Evolutionary conservation across 2,329 filamentous ascomycete species (phyloP), one percentile per base, ranked within the genome.

Genomic region (Escovopsis sp.): DNA sequence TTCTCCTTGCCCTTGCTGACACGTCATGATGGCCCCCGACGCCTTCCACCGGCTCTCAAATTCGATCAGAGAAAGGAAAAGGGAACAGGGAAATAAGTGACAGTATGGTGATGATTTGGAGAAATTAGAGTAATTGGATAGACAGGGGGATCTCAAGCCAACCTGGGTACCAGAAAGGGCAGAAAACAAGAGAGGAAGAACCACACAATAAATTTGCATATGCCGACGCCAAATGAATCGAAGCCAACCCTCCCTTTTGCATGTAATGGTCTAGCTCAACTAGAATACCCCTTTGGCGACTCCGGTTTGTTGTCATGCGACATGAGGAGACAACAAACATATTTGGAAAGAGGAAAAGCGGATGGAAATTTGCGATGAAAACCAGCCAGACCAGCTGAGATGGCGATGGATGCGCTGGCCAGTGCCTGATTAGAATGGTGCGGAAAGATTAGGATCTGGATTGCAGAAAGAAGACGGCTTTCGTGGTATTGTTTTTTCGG

Each of bases 161-260:
- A 31, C 17, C 28, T 31, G 16, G 17, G 13, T 18, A 17, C 17
- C 3, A 27, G 4, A 17, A 36, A 26, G 15, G 18, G 30, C 36
- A 21, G 18, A 29, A 17, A 10, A 25, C 9, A 13, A 25, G 18
- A 32, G 36, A 30, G 10, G 14, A 33, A 36, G n/a, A n/a, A n/a
- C n/a, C n/a, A n/a, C 26, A 33, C 18, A 21, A 31, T 16, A 33
- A 15, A 18, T 27, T n/a, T n/a, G n/a, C 31, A 35, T 27, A 42
- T 43, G 38, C 42, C 38, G 35, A 42, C 38, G 42, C 42, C 42
- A 42, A 36, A 39, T 38, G 36, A 23, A 35, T 9, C 13, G 15
- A 31, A 33, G 16, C 31, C 31, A 12, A 21, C n/a, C 31, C 15
- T 33, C 14, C 14, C 28, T 31, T 31, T 31, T 31, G 28, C 28